These are phyloP conservation scores for Trichoderma simmonsii DNA, from an alignment of 2,329 filamentous ascomycete species.

Conservation along the genomic window DNA sequence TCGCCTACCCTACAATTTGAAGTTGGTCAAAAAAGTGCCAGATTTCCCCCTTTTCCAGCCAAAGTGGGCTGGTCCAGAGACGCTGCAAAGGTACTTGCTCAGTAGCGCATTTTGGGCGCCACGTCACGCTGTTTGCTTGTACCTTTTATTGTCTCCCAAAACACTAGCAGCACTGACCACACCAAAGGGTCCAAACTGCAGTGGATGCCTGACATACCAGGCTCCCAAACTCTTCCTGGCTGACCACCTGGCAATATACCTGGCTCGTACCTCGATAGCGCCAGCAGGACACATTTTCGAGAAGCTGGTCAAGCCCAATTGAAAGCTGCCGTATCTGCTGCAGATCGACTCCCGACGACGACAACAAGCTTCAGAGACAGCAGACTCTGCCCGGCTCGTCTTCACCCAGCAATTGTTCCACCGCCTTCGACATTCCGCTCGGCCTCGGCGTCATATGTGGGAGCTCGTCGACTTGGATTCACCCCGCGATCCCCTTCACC, in stretches of 20 bases:
- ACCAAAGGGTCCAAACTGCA: background rate
- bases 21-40: background rate
- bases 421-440: background rate
- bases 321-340: constrained; percentile 18
- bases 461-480: constrained; percentile 9
- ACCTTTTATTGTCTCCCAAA: background rate
- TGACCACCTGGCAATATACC: constrained; percentile 18
- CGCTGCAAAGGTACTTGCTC: background rate
- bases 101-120: background rate
- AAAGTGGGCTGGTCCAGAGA: background rate
- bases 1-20: background rate
- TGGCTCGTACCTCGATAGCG: constrained; percentile 7
- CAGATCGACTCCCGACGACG: constrained; percentile 13
- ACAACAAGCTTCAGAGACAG: constrained; percentile 13
- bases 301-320: constrained; percentile 20
- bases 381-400: constrained; percentile 14
- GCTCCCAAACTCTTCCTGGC: constrained; percentile 1
- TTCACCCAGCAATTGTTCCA: constrained; percentile 4
- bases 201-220: constrained; percentile 15
- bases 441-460: constrained; percentile 12
- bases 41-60: background rate
- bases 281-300: constrained; percentile 21
- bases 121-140: background rate
- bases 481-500: constrained; percentile 16
- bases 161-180: background rate